phyloP scores from a whole-genome alignment of 176 grass and related monocot genomes.

The Juncus effusus region DNA sequence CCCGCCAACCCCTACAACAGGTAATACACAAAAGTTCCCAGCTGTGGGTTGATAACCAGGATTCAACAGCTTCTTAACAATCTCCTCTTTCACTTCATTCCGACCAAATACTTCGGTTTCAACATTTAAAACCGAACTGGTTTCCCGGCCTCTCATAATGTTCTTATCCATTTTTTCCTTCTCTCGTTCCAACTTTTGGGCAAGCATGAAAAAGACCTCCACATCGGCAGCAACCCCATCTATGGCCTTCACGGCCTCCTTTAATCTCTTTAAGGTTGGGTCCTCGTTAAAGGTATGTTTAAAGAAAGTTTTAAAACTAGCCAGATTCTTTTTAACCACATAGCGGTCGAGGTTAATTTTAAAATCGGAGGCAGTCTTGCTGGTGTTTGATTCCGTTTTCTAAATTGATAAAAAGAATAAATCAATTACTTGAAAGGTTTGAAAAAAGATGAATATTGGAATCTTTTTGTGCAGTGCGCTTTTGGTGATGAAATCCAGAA shows the following conservation, averaged over 20 bases:
- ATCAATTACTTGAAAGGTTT: conserved; percentile 12
- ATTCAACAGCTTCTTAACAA: conserved; percentile 19
- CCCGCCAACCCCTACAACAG: conserved; percentile 25
- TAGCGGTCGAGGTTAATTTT: conserved; percentile 27
- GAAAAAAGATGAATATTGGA: background rate
- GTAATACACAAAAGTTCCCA: background rate
- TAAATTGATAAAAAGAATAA: background rate
- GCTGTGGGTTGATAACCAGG: background rate
- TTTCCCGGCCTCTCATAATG: background rate
- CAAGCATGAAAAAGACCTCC: conserved; percentile 1
- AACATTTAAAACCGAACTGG: background rate
- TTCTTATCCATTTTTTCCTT: background rate
- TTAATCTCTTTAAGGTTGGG: conserved; percentile 4
- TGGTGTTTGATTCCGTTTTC: conserved; percentile 2
- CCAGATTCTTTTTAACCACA: background rate
- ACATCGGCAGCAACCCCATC: conserved; percentile 3
- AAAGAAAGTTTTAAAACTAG: conserved; percentile 17
- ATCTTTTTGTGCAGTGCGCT: conserved; percentile 18
- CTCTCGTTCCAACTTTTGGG: background rate
- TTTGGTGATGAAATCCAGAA: background rate
- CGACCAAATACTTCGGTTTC: conserved; percentile 12
- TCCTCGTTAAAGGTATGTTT: background rate
- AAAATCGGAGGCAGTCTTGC: conserved; percentile 19
- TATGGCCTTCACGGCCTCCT: conserved; percentile 5
- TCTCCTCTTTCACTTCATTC: conserved; percentile 12